These are phyloP conservation scores for Blastocystis sp. DNA, from an alignment of 352 stramenopile species.

Conservation along the genomic window DNA sequence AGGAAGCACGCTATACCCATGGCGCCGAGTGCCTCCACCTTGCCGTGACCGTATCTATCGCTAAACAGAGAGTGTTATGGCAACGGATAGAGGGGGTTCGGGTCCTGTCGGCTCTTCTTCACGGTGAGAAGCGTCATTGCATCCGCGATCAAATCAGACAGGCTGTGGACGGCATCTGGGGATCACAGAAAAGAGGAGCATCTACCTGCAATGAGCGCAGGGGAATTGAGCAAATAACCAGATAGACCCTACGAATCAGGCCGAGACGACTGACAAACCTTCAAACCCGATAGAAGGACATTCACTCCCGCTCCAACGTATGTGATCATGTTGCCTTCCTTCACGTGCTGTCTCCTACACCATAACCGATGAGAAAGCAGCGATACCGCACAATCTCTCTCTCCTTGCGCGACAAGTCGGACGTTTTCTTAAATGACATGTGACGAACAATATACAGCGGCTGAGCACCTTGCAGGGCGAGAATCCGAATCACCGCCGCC, in stretches of 20 bases:
- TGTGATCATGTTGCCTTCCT: conserved; percentile 60
- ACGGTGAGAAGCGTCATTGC: conserved; percentile 35
- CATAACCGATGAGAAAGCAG: background rate
- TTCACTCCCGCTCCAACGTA: conserved; percentile 50
- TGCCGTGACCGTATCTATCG: conserved; percentile 39
- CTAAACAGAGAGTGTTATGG: background rate
- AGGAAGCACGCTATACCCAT: conserved; percentile 56
- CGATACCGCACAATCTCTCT: conserved; percentile 38
- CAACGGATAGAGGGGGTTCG: conserved; percentile 27
- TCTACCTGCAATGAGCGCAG: conserved; percentile 28
- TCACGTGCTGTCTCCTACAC: conserved; percentile 34
- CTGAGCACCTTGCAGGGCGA: background rate
- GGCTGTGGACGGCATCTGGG: conserved; percentile 43
- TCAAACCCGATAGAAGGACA: conserved; percentile 17
- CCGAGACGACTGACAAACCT: background rate
- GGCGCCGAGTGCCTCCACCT: conserved; percentile 31
- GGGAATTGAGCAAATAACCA: conserved; percentile 43
- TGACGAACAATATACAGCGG: background rate
- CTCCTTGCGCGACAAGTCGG: conserved; percentile 25
- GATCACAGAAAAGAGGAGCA: background rate
- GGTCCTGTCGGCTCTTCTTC: conserved; percentile 44
- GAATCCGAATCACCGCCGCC: background rate
- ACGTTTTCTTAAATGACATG: conserved; percentile 5
- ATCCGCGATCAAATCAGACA: conserved; percentile 48
- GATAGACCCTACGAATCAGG: conserved; percentile 26